These are phyloP conservation scores for Globisporangium nodosum DNA, from an alignment of 352 stramenopile species.

Conservation along the genomic window DNA sequence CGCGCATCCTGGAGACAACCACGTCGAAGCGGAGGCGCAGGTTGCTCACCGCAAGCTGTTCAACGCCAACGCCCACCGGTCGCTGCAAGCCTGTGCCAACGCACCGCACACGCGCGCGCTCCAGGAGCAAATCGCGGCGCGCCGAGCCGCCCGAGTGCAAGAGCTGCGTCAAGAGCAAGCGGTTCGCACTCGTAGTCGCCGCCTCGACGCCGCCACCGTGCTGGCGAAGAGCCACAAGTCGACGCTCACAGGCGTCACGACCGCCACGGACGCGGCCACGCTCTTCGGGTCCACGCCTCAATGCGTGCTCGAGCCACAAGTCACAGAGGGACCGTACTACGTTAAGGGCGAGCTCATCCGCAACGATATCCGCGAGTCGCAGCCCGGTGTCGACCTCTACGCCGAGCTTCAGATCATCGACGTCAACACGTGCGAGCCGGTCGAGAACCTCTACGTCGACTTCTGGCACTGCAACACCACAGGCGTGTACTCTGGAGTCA, in stretches of 20 bases:
- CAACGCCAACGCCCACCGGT: constrained; percentile 1
- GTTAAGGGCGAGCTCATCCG: constrained; percentile 10
- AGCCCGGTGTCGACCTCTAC: constrained; percentile 6
- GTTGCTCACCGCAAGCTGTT: constrained; percentile 6
- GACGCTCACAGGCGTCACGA: neutral
- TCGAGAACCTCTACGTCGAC: constrained; percentile 10
- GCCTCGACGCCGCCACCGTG: constrained; percentile 3
- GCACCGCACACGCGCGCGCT: constrained; percentile 3
- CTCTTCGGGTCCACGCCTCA: constrained; percentile 9
- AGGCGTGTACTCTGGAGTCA: constrained; percentile 10
- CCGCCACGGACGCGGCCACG: neutral
- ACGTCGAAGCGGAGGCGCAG: neutral
- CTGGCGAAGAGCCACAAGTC: constrained; percentile 10
- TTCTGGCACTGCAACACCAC: constrained; percentile 16
- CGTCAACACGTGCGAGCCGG: constrained; percentile 10
- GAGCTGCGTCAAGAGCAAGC: constrained; percentile 2
- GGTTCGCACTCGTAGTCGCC: neutral
- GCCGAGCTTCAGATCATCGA: constrained; percentile 14
- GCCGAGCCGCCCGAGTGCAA: constrained; percentile 1
- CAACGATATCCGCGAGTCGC: constrained; percentile 9
- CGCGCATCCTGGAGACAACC: constrained; percentile 5
- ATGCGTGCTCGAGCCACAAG: constrained; percentile 12
- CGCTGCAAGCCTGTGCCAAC: constrained; percentile 5
- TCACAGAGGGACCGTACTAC: constrained; percentile 12
- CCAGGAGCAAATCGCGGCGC: neutral